Conservation (phyloP, 2,329 filamentous ascomycete species). For the Didymella glomerata region DNA sequence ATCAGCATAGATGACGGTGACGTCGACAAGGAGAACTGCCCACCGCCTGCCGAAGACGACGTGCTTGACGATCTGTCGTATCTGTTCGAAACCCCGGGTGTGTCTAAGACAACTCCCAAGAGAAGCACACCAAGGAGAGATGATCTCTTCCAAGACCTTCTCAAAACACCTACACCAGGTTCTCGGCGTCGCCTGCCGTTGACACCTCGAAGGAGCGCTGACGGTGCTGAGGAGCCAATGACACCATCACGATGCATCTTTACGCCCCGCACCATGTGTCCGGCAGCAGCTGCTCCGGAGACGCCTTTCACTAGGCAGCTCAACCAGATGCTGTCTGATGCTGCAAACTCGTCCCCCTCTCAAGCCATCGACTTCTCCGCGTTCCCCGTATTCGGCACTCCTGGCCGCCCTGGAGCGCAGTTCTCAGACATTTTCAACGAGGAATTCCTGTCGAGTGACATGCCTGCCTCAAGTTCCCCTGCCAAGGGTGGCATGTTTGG, state of each 20-base stretch:
- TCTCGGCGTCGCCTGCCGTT: slow-evolving; percentile 48
- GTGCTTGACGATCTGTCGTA: slow-evolving; percentile 64
- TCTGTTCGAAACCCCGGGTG: slow-evolving; percentile 71
- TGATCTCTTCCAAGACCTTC: slow-evolving; percentile 60
- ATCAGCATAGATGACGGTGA: slow-evolving; percentile 7
- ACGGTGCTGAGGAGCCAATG: slow-evolving; percentile 33
- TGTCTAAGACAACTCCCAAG: slow-evolving; percentile 61
- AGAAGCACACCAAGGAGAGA: slow-evolving; percentile 67
- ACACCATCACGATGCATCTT: slow-evolving; percentile 51
- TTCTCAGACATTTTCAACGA: slow-evolving; percentile 44
- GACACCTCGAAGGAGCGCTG: slow-evolving; percentile 44
- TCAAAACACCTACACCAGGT: slow-evolving; percentile 56
- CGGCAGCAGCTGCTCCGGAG: slow-evolving; percentile 44
- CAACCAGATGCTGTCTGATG: slow-evolving; percentile 64
- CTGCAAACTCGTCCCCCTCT: slow-evolving; percentile 42
- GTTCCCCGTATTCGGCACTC: slow-evolving; percentile 47
- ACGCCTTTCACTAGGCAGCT: slow-evolving; percentile 71
- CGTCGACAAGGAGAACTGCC: slow-evolving; percentile 66
- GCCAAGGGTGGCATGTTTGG: slow-evolving; percentile 34
- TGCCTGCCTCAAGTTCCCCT: slow-evolving; percentile 49
- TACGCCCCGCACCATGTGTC: slow-evolving; percentile 47
- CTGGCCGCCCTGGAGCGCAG: slow-evolving; percentile 32
- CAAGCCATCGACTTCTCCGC: slow-evolving; percentile 46
- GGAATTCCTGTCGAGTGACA: slow-evolving; percentile 49
- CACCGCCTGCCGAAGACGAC: slow-evolving; percentile 47